A percentile compares a stretch with the other conserved stretches of the same genome.
Evolutionary conservation across 176 grass and related monocot genomes (phyloP).

Genomic region (Pontederia crassipes): DNA sequence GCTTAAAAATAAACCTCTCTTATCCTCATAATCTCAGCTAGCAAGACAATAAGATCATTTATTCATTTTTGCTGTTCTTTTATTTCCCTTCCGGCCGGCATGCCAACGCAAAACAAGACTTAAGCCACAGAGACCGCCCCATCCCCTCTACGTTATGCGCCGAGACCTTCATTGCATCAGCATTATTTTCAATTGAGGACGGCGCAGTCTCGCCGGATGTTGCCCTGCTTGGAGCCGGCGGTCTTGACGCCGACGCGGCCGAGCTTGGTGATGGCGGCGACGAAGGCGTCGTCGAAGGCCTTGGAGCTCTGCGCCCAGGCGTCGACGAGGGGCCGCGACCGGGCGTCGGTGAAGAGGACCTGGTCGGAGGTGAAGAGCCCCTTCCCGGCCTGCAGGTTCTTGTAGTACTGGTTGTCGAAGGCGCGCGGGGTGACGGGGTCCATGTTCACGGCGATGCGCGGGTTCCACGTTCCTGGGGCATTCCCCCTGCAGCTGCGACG

Average conservation of each 20-base stretch:
- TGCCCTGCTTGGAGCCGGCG: background rate
- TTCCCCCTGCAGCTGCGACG: background rate
- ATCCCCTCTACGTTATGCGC: too few species aligned
- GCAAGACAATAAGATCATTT: too few species aligned
- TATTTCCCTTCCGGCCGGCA: too few species aligned
- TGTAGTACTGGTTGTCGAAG: conserved; percentile 15
- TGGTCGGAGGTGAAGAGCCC: conserved; percentile 16
- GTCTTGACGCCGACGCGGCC: conserved; percentile 16
- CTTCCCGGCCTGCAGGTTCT: conserved; percentile 13
- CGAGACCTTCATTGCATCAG: too few species aligned
- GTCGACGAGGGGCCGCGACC: background rate
- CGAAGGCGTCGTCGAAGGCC: background rate
- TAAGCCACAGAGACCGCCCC: too few species aligned
- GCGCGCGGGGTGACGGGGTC: background rate
- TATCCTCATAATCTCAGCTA: too few species aligned
- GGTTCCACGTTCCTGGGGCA: conserved; percentile 9
- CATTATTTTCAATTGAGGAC: background rate
- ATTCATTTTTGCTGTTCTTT: too few species aligned
- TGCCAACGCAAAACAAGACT: too few species aligned
- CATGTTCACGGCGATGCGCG: background rate
- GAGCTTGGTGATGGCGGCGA: conserved; percentile 3
- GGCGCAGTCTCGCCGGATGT: conserved; percentile 1
- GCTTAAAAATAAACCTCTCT: too few species aligned
- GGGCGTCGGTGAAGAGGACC: conserved; percentile 2
- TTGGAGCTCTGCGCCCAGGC: background rate